Base-by-base conservation (phyloP, 2,329 filamentous ascomycete genomes). In the Fusarium equiseti region DNA sequence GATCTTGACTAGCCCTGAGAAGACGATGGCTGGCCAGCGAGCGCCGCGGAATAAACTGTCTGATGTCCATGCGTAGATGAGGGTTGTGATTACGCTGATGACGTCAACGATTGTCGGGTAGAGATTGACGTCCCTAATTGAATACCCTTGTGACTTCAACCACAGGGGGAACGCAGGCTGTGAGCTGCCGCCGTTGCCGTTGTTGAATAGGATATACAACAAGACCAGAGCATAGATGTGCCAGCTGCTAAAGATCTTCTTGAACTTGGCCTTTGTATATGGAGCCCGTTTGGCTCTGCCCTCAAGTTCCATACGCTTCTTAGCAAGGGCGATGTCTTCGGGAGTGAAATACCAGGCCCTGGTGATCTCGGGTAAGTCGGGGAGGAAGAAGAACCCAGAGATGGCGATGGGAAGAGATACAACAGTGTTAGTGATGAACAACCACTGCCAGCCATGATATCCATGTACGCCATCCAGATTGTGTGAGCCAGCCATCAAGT, bases 181-280 rank as follows among this genome's bases (percentile, higher is more conserved):
- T 10, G 82, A 81, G 6, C 76, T 77, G 2, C 82, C 80, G 1
- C 79, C 81, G 27, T 73, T 73, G 2, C 85, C 88, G 70, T 92
- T 91, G 76, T 90, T 91, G 81, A 91, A 92, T 43, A 87, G 83
- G 72, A 91, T 83, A 70, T 92, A 92, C 0, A 91, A 76, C 1
- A 87, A 58, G 0, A 84, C 84, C 5, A 92, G 79, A 0, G 85
- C 70, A 56, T 90, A 92, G 2, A 92, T 87, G 59, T 90, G 90
- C 90, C 90, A 92, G 9, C 86, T 87, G 0, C 83, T 83, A 60
- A 91, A 87, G 35, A 91, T 91, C 72, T 86, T 88, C 73, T 82
- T 83, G 29, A 91, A 74, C 76, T 90, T 91, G 77, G 76, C 72
- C 45, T 76, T 79, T 0, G 81, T 84, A 59, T 79, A 84, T 0